Conservation (phyloP, 495 filamentous ascomycete genomes). For the Monascus purpureus region DNA sequence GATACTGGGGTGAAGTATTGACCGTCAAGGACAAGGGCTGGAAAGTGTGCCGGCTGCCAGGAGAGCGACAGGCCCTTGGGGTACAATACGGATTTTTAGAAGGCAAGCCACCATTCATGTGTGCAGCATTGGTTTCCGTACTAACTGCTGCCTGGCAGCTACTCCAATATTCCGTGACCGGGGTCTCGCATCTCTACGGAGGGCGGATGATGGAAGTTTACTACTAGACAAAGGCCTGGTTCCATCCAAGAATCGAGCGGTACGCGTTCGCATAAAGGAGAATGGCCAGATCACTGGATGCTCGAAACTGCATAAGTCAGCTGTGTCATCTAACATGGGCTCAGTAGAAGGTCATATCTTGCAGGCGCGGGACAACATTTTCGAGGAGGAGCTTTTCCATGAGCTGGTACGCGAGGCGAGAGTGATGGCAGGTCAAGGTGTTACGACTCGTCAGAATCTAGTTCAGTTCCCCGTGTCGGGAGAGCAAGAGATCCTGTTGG, state of each 20-base stretch:
- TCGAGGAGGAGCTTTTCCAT: constrained; percentile 87
- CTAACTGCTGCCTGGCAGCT: constrained; percentile 24
- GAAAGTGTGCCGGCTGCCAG: constrained; percentile 60
- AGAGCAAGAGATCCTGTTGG: constrained; percentile 44
- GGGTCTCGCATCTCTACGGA: constrained; percentile 62
- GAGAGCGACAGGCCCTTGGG: constrained; percentile 58
- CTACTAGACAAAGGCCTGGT: constrained; percentile 55
- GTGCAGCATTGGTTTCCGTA: neutral
- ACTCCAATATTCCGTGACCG: constrained; percentile 60
- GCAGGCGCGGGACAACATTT: constrained; percentile 75
- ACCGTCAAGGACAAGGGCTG: constrained; percentile 71
- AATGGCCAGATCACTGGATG: constrained; percentile 25
- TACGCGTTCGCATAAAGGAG: constrained; percentile 47
- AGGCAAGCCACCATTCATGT: constrained; percentile 19
- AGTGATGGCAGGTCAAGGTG: constrained; percentile 45
- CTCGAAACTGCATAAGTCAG: constrained; percentile 21
- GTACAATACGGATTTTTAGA: constrained; percentile 85
- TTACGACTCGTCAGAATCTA: constrained; percentile 44
- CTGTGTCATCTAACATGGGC: constrained; percentile 13
- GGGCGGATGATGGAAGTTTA: constrained; percentile 60
- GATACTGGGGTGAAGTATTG: constrained; percentile 79
- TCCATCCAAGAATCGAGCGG: constrained; percentile 38
- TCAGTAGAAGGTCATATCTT: constrained; percentile 53
- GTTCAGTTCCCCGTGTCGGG: constrained; percentile 42
- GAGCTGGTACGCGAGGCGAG: constrained; percentile 76